These are phyloP conservation scores for Gaertneriomyces sp. DNA, from an alignment of 192 early-diverging fungal species.

Conservation along the genomic window DNA sequence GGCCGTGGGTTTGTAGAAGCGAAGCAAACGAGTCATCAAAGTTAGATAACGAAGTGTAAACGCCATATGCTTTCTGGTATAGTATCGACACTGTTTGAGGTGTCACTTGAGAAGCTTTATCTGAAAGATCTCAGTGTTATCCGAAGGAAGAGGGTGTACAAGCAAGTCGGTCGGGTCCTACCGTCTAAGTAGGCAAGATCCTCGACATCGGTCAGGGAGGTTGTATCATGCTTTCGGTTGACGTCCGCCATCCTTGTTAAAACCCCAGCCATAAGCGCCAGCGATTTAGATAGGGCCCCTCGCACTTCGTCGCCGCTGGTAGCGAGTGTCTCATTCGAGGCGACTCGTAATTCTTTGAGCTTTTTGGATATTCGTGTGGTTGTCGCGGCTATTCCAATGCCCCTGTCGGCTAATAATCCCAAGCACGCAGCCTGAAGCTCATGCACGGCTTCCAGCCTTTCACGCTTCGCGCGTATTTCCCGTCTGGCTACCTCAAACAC, in stretches of 20 bases:
- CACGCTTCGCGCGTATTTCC: slow-evolving; percentile 24
- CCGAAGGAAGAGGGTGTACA: slow-evolving; percentile 20
- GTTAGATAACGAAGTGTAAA: slow-evolving; percentile 15
- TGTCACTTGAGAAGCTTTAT: neutral
- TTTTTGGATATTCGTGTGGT: neutral
- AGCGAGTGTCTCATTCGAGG: too few species aligned
- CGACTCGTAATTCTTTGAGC: too few species aligned
- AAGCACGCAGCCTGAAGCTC: slow-evolving; percentile 59
- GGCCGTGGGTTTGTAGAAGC: slow-evolving; percentile 46
- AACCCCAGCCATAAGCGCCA: slow-evolving; percentile 23
- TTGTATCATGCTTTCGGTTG: slow-evolving; percentile 16
- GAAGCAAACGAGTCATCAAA: slow-evolving; percentile 29
- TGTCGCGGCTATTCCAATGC: slow-evolving; percentile 29
- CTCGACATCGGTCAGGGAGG: neutral
- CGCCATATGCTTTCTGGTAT: slow-evolving; percentile 7
- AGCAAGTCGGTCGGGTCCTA: slow-evolving; percentile 14
- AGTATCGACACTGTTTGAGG: slow-evolving; percentile 11
- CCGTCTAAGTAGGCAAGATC: neutral
- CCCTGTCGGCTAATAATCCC: slow-evolving; percentile 56
- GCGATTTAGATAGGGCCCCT: neutral
- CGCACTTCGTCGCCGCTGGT: slow-evolving; percentile 1
- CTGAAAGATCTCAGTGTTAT: neutral
- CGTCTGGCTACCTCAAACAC: slow-evolving; percentile 23
- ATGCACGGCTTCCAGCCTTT: slow-evolving; percentile 12
- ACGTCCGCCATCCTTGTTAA: slow-evolving; percentile 22